Evolutionary conservation across 164 flowering plant species (phyloP).

Genomic region (Vitis cinerea): DNA sequence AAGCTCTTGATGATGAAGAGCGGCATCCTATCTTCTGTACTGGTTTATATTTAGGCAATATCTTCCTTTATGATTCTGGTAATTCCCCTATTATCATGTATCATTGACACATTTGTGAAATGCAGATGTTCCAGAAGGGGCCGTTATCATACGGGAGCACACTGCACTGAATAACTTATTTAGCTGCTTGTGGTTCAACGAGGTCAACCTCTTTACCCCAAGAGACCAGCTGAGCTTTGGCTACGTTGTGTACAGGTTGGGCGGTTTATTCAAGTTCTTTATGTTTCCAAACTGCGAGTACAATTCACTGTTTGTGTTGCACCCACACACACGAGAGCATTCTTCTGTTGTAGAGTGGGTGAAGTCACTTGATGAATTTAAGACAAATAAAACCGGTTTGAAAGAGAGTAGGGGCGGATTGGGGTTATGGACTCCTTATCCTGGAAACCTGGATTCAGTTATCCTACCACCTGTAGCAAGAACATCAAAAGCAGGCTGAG

Average conservation of each 20-base stretch:
- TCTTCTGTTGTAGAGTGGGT: conserved; percentile 92
- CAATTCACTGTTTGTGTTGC: conserved; percentile 76
- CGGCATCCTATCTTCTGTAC: too few species aligned
- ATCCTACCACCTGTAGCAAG: conserved; percentile 70
- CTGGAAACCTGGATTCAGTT: conserved; percentile 66
- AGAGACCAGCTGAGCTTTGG: conserved; percentile 99
- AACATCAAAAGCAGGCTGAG: conserved; percentile 90
- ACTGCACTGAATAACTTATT: conserved; percentile 77
- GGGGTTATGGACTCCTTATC: conserved; percentile 95
- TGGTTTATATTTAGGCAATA: too few species aligned
- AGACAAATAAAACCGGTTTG: conserved; percentile 48
- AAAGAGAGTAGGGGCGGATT: conserved; percentile 88
- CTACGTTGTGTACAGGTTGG: conserved; percentile 79
- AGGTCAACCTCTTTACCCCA: conserved; percentile 93
- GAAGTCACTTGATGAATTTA: conserved; percentile 56
- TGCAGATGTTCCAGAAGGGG: conserved; percentile 99
- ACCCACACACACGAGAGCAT: conserved; percentile 89
- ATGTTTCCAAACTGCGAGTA: conserved; percentile 99
- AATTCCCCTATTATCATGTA: not conserved
- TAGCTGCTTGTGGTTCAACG: conserved; percentile 98
- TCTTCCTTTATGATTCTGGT: not conserved
- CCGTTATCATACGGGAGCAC: conserved; percentile 86
- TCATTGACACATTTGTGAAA: not conserved
- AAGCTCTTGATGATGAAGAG: not conserved
- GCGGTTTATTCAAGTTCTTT: conserved; percentile 59